phyloP scores from a whole-genome alignment of 108 stramenopile genomes.

The Seminavis robusta region DNA sequence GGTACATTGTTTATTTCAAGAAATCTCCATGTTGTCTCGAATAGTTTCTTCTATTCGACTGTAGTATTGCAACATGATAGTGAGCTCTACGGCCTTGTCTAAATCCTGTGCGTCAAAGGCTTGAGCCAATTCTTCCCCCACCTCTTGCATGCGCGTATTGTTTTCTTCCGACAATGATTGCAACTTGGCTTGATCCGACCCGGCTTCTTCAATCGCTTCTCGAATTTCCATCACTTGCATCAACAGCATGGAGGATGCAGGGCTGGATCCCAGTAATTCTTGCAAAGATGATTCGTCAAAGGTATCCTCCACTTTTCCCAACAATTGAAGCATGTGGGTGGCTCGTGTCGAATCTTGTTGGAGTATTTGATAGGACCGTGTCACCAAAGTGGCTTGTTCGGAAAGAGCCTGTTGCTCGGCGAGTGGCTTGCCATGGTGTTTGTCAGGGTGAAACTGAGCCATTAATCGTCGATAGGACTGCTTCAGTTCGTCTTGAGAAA shows the following conservation, averaged over 20 bases:
- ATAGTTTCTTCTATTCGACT: conserved; percentile 63
- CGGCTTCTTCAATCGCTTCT: conserved; percentile 45
- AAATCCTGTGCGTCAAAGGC: conserved; percentile 43
- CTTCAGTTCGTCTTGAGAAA: conserved; percentile 40
- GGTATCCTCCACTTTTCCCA: conserved; percentile 18
- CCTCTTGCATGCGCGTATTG: conserved; percentile 15
- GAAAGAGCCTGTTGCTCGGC: conserved; percentile 7
- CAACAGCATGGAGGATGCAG: conserved; percentile 29
- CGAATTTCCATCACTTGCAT: conserved; percentile 66
- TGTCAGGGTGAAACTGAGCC: conserved; percentile 64
- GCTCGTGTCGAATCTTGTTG: conserved; percentile 52
- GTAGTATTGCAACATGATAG: conserved; percentile 75
- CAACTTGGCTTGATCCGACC: conserved; percentile 1
- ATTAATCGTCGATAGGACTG: conserved; percentile 58
- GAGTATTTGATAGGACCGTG: conserved; percentile 61
- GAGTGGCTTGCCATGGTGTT: background rate
- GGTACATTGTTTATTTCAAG: too few species aligned
- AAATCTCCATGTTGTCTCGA: conserved; percentile 51
- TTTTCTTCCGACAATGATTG: conserved; percentile 34
- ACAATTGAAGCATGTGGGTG: conserved; percentile 60
- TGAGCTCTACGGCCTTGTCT: conserved; percentile 37
- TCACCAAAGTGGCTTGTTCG: conserved; percentile 45
- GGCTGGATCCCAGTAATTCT: background rate
- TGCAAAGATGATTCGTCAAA: background rate
- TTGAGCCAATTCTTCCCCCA: conserved; percentile 21